Base-by-base conservation (phyloP, 2,329 filamentous ascomycete genomes). In the Sphaerulina populicola region DNA sequence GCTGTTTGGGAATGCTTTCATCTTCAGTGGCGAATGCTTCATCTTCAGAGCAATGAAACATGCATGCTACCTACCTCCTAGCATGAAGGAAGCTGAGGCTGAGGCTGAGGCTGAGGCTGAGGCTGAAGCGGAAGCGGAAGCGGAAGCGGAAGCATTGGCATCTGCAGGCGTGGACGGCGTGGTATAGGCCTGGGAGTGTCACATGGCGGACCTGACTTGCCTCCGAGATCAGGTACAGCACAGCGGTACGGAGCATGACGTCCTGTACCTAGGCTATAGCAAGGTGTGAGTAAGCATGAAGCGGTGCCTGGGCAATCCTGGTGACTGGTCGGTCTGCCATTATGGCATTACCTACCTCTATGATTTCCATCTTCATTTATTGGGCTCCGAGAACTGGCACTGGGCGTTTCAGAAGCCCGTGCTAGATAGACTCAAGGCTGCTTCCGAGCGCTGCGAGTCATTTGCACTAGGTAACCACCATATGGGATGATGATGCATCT, bases 391-490 rank as follows among this genome's bases (percentile, higher is more conserved):
- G 30, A 42, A 10, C 37, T 18, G 45, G 21, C 21, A 11, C 38
- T 21, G 46, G 46, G 21, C 23, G 46, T 41, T 40, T 48, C 46
- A 41, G 15, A 35, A n/a, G 29, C 31, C 31, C 41, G 31, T 27
- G 23, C 23, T 27, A 27, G 5, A 27, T 35, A 48, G 38, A 15
- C 21, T 42, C 46, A 18, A 37, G 38, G 46, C 38, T 37, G 46
- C 14, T 42, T 37, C 46, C 40, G 38, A 37, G 35, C 30, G 46
- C 46, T 48, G 46, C 46, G 46, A 48, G 46, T 48, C 46, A 48
- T 48, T 42, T 31, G 39, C 39, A 23, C 39, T 41, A 41, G 27
- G 3, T 23, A 9, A 15, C 15, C 37, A 39, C 9, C 23, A 27
- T 27, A 27, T 27, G 23, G 18, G 18, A 10, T 35, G 14, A 48